Conservation (phyloP, 106 monocot genomes). For the Hemerocallis citrina region DNA sequence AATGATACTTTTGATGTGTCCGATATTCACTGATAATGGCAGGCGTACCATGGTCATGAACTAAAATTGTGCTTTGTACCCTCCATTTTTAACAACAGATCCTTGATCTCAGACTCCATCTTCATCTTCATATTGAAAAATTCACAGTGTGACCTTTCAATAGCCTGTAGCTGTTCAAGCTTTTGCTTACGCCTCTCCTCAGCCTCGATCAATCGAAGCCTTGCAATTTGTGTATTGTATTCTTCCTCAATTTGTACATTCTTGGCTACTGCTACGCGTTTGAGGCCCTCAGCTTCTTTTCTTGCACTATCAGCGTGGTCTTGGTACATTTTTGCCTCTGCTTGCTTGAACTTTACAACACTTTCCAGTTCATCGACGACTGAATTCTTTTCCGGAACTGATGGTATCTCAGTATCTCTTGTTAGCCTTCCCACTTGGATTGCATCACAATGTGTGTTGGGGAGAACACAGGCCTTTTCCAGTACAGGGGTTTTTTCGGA, state of each 20-base stretch:
- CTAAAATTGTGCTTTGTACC: constrained; percentile 43
- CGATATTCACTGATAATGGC: no score
- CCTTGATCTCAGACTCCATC: constrained; percentile 66
- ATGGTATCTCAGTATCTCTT: constrained; percentile 19
- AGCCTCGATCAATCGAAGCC: constrained; percentile 33
- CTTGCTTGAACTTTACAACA: constrained; percentile 65
- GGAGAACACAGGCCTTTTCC: constrained; percentile 13
- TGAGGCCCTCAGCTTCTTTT: constrained; percentile 62
- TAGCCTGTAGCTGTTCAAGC: constrained; percentile 53
- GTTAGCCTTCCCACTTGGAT: constrained; percentile 8
- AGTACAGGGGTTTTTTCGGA: constrained; percentile 18
- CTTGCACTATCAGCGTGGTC: constrained; percentile 63
- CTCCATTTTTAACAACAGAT: constrained; percentile 73
- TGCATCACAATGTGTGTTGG: constrained; percentile 6
- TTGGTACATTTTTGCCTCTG: constrained; percentile 84
- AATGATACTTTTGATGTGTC: no score
- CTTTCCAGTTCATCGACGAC: constrained; percentile 66
- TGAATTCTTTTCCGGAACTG: constrained; percentile 40
- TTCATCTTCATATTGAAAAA: constrained; percentile 67
- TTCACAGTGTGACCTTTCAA: constrained; percentile 47
- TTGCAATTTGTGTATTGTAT: constrained; percentile 31
- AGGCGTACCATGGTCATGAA: constrained; percentile 26
- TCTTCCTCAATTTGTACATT: constrained; percentile 60
- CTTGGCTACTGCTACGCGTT: constrained; percentile 44
- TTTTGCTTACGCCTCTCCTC: constrained; percentile 53